Percentiles rank a stretch among this genome's conserved stretches.
Evolutionary conservation across 768 basidiomycete species (phyloP).

Genomic region (Lactarius akahatsu): DNA sequence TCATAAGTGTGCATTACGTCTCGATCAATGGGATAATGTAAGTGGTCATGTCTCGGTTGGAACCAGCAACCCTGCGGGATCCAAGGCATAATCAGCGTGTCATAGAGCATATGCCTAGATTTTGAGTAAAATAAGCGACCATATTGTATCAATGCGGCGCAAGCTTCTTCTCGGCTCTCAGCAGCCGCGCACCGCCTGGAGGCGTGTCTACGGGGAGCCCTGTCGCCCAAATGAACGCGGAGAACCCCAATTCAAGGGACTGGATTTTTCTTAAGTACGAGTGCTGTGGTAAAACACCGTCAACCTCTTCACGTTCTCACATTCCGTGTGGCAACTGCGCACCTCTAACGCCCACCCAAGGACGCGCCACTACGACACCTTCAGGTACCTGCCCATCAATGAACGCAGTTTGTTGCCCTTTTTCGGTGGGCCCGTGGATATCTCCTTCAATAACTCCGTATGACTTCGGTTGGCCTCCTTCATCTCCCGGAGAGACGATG

Average conservation of each 20-base stretch:
- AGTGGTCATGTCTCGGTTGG: slow-evolving; percentile 15
- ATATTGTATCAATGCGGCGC: slow-evolving; percentile 18
- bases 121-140: slow-evolving; percentile 8
- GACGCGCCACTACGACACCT: slow-evolving; percentile 22
- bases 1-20: slow-evolving; percentile 17
- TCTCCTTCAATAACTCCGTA: slow-evolving; percentile 22
- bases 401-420: slow-evolving; percentile 35
- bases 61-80: slow-evolving; percentile 8
- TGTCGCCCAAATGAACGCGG: slow-evolving; percentile 9
- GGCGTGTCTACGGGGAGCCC: slow-evolving; percentile 14
- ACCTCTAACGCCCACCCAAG: slow-evolving; percentile 20
- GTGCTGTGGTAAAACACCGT: slow-evolving; percentile 8
- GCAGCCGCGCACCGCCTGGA: slow-evolving; percentile 8
- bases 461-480: slow-evolving; percentile 26
- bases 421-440: slow-evolving; percentile 23
- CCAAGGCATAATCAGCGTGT: slow-evolving; percentile 11
- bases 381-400: slow-evolving; percentile 30
- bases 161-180: slow-evolving; percentile 23
- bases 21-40: slow-evolving; percentile 14
- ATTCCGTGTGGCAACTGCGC: slow-evolving; percentile 4
- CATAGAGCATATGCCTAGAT: slow-evolving; percentile 22
- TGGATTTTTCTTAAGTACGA: slow-evolving; percentile 3
- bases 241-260: slow-evolving; percentile 10
- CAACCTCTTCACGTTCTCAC: slow-evolving; percentile 17
- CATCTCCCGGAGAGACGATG: slow-evolving; percentile 26